phyloP scores from a whole-genome alignment of 2,329 filamentous ascomycete species.

The Mycocentrospora acerina region DNA sequence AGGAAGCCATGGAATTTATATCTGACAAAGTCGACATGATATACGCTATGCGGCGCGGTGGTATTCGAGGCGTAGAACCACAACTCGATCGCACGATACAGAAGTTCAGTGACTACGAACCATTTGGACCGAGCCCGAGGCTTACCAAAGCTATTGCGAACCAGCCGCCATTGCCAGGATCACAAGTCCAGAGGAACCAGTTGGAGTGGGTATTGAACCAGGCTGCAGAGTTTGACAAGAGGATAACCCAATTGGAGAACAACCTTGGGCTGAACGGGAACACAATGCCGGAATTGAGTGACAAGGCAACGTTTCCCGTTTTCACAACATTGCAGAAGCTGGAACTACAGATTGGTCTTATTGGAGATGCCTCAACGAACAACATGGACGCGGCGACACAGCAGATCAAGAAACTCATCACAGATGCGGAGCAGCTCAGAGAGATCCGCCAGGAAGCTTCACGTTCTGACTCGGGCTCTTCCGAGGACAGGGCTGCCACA shows the following conservation, averaged over 20 bases:
- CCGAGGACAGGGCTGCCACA: conserved; percentile 19
- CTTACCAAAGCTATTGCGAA: conserved; percentile 32
- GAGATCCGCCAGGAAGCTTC: conserved; percentile 47
- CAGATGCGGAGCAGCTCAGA: conserved; percentile 72
- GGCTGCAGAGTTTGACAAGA: conserved; percentile 83
- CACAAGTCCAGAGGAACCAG: conserved; percentile 34
- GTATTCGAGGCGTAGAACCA: conserved; percentile 38
- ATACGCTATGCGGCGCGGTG: conserved; percentile 51
- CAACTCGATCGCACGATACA: conserved; percentile 37
- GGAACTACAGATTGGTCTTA: conserved; percentile 74
- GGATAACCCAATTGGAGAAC: conserved; percentile 76
- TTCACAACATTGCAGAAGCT: conserved; percentile 79
- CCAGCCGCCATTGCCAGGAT: conserved; percentile 35
- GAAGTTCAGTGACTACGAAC: conserved; percentile 36
- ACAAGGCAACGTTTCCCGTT: conserved; percentile 61
- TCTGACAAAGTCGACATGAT: conserved; percentile 69
- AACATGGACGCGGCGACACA: conserved; percentile 72
- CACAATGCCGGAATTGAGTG: conserved; percentile 62
- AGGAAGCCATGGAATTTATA: conserved; percentile 63
- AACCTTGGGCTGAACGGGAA: conserved; percentile 76
- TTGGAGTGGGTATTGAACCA: conserved; percentile 68
- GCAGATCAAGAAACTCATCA: conserved; percentile 67
- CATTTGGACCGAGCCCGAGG: conserved; percentile 27
- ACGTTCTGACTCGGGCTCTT: conserved; percentile 8
- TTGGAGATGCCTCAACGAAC: conserved; percentile 71